Conservation (phyloP, 2,329 filamentous ascomycete genomes). For the Alternaria arbusti region DNA sequence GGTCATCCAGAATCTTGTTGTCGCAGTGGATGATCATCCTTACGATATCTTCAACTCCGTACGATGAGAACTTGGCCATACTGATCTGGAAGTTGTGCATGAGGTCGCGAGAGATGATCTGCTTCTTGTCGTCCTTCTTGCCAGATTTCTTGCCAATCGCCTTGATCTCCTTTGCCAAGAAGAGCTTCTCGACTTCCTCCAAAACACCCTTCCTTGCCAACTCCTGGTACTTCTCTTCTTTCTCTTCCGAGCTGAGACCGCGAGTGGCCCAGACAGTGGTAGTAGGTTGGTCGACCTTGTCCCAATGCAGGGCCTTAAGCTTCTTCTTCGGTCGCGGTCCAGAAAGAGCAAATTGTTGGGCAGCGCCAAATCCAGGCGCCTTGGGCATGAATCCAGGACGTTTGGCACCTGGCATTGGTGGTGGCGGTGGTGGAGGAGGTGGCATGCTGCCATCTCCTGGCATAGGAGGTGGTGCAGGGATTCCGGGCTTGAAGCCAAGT, state of each 20-base stretch:
- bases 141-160: constrained; percentile 72
- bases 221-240: constrained; percentile 95
- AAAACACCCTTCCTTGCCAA: constrained; percentile 93
- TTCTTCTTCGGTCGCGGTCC: constrained; percentile 96
- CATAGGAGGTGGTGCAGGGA: constrained; percentile 57
- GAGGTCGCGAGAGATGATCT: constrained; percentile 89
- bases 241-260: constrained; percentile 81
- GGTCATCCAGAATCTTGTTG: constrained; percentile 83
- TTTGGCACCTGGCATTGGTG: constrained; percentile 64
- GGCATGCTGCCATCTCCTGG: constrained; percentile 56
- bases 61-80: constrained; percentile 88
- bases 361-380: constrained; percentile 58
- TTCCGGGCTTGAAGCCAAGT: constrained; percentile 47
- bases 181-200: constrained; percentile 96
- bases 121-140: constrained; percentile 95
- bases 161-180: constrained; percentile 97
- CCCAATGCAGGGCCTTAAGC: constrained; percentile 98
- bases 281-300: constrained; percentile 92
- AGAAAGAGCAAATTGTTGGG: constrained; percentile 71
- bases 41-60: constrained; percentile 81
- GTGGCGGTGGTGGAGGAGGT: constrained; percentile 63
- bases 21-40: constrained; percentile 97
- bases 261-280: constrained; percentile 93
- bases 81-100: constrained; percentile 68
- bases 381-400: constrained; percentile 77